These are phyloP conservation scores for Penicillium fuscoglaucum DNA, from an alignment of 2,329 filamentous ascomycete genomes.

Conservation along the genomic window DNA sequence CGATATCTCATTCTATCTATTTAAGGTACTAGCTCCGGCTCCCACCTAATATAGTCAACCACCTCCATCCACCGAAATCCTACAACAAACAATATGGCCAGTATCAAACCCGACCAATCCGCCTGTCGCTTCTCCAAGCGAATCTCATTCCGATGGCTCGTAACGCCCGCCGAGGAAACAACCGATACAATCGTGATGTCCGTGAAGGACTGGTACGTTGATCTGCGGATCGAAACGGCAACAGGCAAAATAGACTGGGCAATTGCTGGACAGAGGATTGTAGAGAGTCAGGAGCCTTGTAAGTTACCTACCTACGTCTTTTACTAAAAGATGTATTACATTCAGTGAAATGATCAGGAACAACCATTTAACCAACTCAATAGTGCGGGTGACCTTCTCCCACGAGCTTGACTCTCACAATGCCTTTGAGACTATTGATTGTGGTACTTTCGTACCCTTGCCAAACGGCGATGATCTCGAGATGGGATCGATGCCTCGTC, in stretches of 20 bases:
- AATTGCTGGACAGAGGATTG: constrained; percentile 44
- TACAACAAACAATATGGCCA: constrained; percentile 12
- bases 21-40: not conserved
- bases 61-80: not conserved
- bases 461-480: constrained; percentile 46
- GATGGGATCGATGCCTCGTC: constrained; percentile 41
- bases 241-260: constrained; percentile 45
- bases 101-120: constrained; percentile 3
- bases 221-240: constrained; percentile 43
- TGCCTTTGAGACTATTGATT: constrained; percentile 36
- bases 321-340: too few species aligned
- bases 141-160: constrained; percentile 47
- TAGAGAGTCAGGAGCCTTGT: constrained; percentile 40
- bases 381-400: constrained; percentile 41
- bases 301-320: constrained; percentile 11
- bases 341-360: not conserved
- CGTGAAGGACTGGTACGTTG: constrained; percentile 46
- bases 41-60: not conserved
- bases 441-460: constrained; percentile 40
- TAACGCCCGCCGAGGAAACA: constrained; percentile 42
- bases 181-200: constrained; percentile 48
- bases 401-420: constrained; percentile 43
- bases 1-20: not conserved
- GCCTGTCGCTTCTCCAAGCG: constrained; percentile 39
- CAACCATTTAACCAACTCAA: not conserved